phyloP scores from a whole-genome alignment of 2,329 filamentous ascomycete species.

The Alternaria triticina region DNA sequence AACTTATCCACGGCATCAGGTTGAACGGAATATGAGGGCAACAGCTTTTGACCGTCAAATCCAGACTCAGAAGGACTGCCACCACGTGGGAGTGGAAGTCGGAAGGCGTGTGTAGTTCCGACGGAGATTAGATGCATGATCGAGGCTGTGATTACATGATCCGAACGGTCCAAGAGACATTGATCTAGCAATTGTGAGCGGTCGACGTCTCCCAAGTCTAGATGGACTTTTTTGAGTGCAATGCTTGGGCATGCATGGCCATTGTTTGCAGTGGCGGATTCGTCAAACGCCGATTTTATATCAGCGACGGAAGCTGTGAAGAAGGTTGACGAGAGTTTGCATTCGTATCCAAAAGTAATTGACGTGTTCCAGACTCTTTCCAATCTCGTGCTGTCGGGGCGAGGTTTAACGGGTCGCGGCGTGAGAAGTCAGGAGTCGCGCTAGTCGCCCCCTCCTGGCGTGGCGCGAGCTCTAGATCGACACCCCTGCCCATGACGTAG shows the following conservation, averaged over 20 bases:
- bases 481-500: constrained; percentile 42
- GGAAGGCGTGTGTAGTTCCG: background rate
- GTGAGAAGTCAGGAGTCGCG: background rate
- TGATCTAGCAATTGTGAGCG: background rate
- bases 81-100: background rate
- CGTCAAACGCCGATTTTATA: background rate
- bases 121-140: background rate
- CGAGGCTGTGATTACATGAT: background rate
- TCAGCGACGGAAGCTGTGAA: background rate
- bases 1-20: background rate
- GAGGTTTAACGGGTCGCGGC: background rate
- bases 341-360: background rate
- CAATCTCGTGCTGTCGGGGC: background rate
- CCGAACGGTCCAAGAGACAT: accelerated
- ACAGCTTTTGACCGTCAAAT: background rate
- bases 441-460: background rate
- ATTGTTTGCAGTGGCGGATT: background rate
- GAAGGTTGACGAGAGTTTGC: background rate
- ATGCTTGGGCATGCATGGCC: background rate
- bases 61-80: background rate
- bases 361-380: background rate
- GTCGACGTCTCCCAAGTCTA: background rate
- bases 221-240: background rate
- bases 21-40: background rate
- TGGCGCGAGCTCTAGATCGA: constrained; percentile 15